Conservation (phyloP, 768 basidiomycete genomes). For the Auriculariales sp. region DNA sequence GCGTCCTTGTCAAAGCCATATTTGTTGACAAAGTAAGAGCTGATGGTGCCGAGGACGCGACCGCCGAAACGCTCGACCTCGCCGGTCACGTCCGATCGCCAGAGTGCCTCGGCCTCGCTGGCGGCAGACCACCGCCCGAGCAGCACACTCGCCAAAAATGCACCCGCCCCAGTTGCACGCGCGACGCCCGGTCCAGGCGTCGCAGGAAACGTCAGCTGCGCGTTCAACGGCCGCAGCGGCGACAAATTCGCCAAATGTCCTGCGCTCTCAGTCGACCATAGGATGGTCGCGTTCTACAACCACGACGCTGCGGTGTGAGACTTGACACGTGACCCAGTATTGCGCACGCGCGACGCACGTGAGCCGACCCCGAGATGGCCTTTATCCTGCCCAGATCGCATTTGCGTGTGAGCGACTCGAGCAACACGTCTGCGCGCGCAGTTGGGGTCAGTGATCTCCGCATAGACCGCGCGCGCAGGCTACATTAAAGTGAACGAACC, state of each 20-base stretch:
- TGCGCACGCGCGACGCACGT: conserved; percentile 29
- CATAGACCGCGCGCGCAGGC: not conserved
- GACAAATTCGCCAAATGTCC: conserved; percentile 61
- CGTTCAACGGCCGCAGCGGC: conserved; percentile 50
- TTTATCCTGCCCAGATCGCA: conserved; percentile 60
- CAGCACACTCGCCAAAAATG: conserved; percentile 57
- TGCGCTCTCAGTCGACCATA: conserved; percentile 74
- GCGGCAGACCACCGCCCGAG: conserved; percentile 59
- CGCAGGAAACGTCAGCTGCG: conserved; percentile 31
- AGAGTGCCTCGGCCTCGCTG: conserved; percentile 64
- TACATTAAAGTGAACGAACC: conserved; percentile 32
- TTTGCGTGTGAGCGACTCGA: conserved; percentile 58
- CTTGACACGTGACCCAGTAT: no score
- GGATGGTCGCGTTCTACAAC: conserved; percentile 54
- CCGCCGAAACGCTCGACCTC: conserved; percentile 14
- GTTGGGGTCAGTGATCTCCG: not conserved
- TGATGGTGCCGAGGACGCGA: conserved; percentile 47
- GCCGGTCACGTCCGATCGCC: conserved; percentile 31
- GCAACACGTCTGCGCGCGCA: conserved; percentile 41
- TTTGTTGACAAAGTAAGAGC: conserved; percentile 63
- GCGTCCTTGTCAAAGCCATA: conserved; percentile 68
- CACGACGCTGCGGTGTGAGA: conserved; percentile 3
- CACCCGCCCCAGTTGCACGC: conserved; percentile 33
- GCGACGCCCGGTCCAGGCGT: not conserved
- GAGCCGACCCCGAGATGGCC: conserved; percentile 65